Evolutionary conservation across 345 rosid species (phyloP), one percentile per base, ranked within the genome.

Genomic region (Tarenaya hassleriana): DNA sequence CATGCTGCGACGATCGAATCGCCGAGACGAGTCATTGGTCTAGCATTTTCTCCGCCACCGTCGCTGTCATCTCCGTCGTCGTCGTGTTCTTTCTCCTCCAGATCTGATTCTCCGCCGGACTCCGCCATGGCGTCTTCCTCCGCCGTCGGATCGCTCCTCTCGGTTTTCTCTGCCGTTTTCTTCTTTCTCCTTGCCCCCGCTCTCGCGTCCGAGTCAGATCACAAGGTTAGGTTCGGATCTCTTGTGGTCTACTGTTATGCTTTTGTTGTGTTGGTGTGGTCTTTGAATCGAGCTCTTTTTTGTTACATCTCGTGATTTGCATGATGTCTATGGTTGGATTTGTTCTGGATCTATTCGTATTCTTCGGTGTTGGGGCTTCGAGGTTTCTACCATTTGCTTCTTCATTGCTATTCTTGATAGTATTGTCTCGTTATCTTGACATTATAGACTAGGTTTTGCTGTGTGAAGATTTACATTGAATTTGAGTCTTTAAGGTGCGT

Each of bases 131-230:
- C 64, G 68, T 68, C 66, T 54, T 60, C 55, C 67, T 29, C 56
- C 66, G 7, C 64, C 49, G 48, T 48, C 72, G 66, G 77, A 57
- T 75, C 73, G 42, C 16, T 58, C 62, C 18, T 67, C 29, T 5
- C 41, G 29, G 29, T 24, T 16, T 41, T 51, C 73, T 8, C 49
- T 48, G 17, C 55, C 66, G 47, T 55, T n/a, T n/a, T n/a, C 42
- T 32, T 70, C 42, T 43, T 91, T 59, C 31, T 74, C 13, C 29
- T 72, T 45, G 50, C 74, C 15, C 70, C 61, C 19, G 73, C 72
- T 15, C 62, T 77, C 58, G 82, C 87, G 58, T 77, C 96, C 61
- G 98, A 91, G 69, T 77, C 87, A 38, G 95, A 91, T 80, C 98
- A 91, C 82, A 84, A 81, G 95, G 98, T 91, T 72, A 43, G 43